A percentile compares a stretch with the other conserved stretches of the same genome.
Conservation (phyloP, 768 basidiomycete genomes). For the Cyclocybe cylindracea region DNA sequence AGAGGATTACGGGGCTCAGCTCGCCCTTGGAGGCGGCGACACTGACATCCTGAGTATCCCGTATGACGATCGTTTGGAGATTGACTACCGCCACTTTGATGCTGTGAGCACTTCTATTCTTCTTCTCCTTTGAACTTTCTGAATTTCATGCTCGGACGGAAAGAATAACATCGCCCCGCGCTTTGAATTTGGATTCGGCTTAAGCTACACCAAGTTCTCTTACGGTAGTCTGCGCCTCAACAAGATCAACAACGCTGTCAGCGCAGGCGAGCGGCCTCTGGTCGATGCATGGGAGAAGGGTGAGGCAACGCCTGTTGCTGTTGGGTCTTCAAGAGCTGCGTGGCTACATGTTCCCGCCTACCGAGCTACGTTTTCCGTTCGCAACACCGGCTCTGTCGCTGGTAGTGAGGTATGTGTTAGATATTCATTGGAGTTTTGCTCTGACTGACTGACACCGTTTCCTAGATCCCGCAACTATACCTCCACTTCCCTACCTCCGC, state of each 20-base stretch:
- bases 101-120: conserved; percentile 40
- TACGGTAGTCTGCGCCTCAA: conserved; percentile 58
- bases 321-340: conserved; percentile 58
- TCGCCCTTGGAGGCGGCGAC: conserved; percentile 35
- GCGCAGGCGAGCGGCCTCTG: conserved; percentile 32
- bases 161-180: conserved; percentile 72
- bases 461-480: conserved; percentile 71
- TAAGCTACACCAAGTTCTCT: conserved; percentile 79
- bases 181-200: conserved; percentile 86
- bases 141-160: conserved; percentile 10
- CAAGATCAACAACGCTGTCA: conserved; percentile 36
- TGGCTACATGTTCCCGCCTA: conserved; percentile 71
- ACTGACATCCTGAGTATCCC: conserved; percentile 45
- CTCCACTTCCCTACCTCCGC: conserved; percentile 60
- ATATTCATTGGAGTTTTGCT: not conserved
- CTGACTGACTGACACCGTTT: not conserved
- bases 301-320: conserved; percentile 46
- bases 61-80: conserved; percentile 59
- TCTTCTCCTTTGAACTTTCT: not conserved
- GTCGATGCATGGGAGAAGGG: conserved; percentile 56
- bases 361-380: conserved; percentile 58
- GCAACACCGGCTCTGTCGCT: conserved; percentile 57
- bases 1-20: conserved; percentile 58
- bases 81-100: conserved; percentile 74
- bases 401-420: conserved; percentile 58